Evolutionary conservation across 2,329 filamentous ascomycete species (phyloP).

Genomic region (Ophiosphaerella narmari): DNA sequence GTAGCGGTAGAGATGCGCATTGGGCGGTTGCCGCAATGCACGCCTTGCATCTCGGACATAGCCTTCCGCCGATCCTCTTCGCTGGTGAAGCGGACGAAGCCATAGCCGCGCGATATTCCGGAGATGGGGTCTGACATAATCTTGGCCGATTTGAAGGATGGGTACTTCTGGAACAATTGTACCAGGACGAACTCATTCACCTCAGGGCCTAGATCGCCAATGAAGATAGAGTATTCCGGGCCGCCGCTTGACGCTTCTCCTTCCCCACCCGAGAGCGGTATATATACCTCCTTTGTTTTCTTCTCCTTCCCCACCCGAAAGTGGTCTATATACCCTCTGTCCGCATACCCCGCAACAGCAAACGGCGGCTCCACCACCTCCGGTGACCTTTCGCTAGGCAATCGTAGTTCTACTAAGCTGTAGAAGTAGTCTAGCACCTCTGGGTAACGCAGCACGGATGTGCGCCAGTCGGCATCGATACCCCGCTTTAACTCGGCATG

Average conservation of each 20-base stretch:
- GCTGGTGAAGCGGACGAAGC: constrained; percentile 95
- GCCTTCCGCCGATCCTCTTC: constrained; percentile 96
- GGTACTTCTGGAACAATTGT: constrained; percentile 95
- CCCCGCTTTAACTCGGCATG: too few species aligned
- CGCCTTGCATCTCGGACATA: constrained; percentile 96
- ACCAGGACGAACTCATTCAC: constrained; percentile 98
- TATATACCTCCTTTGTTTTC: too few species aligned
- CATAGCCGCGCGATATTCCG: constrained; percentile 95
- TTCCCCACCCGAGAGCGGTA: too few species aligned
- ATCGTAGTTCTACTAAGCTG: too few species aligned
- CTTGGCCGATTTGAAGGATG: constrained; percentile 98
- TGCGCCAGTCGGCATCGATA: too few species aligned
- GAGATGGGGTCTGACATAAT: constrained; percentile 99
- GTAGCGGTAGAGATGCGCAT: constrained; percentile 99
- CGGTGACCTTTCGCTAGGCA: too few species aligned
- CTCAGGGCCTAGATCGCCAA: constrained; percentile 95
- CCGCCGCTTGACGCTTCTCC: constrained; percentile 55
- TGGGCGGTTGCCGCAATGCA: constrained; percentile 96
- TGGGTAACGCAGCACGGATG: too few species aligned
- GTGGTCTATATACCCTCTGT: too few species aligned
- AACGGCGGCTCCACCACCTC: too few species aligned
- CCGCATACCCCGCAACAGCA: too few species aligned
- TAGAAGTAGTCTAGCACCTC: too few species aligned
- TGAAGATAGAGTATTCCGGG: constrained; percentile 96
- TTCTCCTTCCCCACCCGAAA: too few species aligned